Evolutionary conservation across 1,284 basidiomycete species (phyloP).

Genomic region (Coniophora puteana): DNA sequence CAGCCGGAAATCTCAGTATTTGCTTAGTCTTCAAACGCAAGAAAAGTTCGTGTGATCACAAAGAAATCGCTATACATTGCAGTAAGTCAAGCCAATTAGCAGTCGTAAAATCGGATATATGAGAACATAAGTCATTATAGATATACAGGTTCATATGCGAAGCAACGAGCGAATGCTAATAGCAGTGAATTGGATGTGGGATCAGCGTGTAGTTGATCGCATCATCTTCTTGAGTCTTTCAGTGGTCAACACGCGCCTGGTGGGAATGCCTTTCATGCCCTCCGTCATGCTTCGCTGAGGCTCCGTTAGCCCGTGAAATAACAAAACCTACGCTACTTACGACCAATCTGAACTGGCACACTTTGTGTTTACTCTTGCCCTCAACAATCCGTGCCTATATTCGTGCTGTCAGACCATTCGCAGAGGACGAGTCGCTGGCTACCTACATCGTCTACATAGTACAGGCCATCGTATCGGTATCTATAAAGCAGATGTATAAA

Average conservation of each 20-base stretch:
- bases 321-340: conserved; percentile 10
- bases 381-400: conserved; percentile 13
- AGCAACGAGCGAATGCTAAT: no score
- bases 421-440: neutral
- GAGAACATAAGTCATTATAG: no score
- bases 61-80: no score
- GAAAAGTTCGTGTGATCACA: no score
- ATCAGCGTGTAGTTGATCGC: neutral
- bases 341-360: conserved; percentile 28
- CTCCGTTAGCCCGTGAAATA: conserved; percentile 6
- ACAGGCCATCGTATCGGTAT: conserved; percentile 46
- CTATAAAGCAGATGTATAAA: conserved; percentile 16
- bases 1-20: no score
- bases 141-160: no score
- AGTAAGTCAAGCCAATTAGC: no score
- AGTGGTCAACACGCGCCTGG: conserved; percentile 16
- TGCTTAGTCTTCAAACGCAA: no score
- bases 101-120: no score
- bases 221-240: conserved; percentile 13
- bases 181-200: no score
- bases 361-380: conserved; percentile 18
- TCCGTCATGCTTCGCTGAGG: conserved; percentile 21
- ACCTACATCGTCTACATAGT: conserved; percentile 30
- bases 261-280: conserved; percentile 16
- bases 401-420: neutral